Percentiles rank a stretch among this genome's conserved stretches.
These are phyloP conservation scores for Forsythia suspensa DNA, from an alignment of 257 asterid genomes.

Conservation along the genomic window DNA sequence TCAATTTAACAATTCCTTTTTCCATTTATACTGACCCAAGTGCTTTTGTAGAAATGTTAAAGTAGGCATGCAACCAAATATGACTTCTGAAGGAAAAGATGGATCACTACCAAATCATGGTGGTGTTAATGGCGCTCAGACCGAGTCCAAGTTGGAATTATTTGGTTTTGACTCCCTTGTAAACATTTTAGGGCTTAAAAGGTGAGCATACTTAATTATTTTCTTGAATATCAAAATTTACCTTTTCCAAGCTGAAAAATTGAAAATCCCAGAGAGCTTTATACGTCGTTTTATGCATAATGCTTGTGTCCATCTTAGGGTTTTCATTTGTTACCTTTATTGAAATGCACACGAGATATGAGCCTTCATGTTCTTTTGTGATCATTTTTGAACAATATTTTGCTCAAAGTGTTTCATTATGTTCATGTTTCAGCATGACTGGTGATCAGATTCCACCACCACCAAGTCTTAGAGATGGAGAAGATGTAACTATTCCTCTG, in stretches of 20 bases:
- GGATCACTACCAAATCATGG: slow-evolving; percentile 52
- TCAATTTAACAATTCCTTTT: neutral
- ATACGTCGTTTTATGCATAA: neutral
- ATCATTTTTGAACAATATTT: neutral
- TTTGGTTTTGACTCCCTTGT: slow-evolving; percentile 98
- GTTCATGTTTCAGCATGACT: slow-evolving; percentile 72
- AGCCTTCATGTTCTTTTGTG: neutral
- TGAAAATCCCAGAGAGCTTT: neutral
- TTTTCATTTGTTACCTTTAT: neutral
- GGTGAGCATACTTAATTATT: slow-evolving; percentile 42
- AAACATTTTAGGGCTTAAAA: slow-evolving; percentile 92
- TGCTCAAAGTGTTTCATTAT: neutral
- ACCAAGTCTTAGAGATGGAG: slow-evolving; percentile 92
- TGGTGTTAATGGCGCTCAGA: slow-evolving; percentile 57
- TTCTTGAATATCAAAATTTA: neutral
- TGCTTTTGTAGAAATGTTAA: slow-evolving; percentile 61
- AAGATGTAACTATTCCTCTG: slow-evolving; percentile 51
- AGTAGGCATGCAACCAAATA: slow-evolving; percentile 35
- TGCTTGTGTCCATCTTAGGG: neutral
- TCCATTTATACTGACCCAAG: slow-evolving; percentile 20
- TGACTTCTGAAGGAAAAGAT: slow-evolving; percentile 55
- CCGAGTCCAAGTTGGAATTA: slow-evolving; percentile 86
- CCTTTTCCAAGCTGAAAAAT: neutral
- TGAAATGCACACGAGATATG: neutral
- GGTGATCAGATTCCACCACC: slow-evolving; percentile 89